phyloP scores from a whole-genome alignment of 495 filamentous ascomycete species.

The Aspergillus nidulans region DNA sequence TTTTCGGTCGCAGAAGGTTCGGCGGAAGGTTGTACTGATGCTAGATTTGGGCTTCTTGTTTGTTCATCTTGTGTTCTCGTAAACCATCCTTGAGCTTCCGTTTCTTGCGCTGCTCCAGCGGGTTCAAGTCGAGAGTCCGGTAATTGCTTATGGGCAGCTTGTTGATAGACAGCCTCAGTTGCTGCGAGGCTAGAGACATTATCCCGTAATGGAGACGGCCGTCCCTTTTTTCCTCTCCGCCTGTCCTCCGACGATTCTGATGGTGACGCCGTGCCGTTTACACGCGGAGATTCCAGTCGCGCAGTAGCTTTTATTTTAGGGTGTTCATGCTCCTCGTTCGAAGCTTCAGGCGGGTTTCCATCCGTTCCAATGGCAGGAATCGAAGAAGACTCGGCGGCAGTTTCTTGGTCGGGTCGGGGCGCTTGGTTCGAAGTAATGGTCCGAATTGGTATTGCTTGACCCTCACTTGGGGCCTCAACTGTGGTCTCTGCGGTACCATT shows the following conservation, averaged over 20 bases:
- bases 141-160: neutral
- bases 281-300: neutral
- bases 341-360: neutral
- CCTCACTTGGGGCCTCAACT: neutral
- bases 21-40: constrained; percentile 6
- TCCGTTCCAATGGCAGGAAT: neutral
- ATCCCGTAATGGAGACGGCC: neutral
- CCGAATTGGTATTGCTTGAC: neutral
- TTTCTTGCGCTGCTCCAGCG: neutral
- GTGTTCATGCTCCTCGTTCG: neutral
- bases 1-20: constrained; percentile 3
- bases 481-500: constrained; percentile 8
- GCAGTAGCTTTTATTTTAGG: neutral
- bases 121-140: neutral
- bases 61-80: constrained; percentile 11
- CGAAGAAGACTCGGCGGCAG: neutral
- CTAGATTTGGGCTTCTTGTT: constrained; percentile 14
- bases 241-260: constrained; percentile 6
- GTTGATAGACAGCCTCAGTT: neutral
- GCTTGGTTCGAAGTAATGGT: neutral
- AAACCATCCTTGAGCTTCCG: neutral
- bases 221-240: constrained; percentile 6
- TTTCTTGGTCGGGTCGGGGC: neutral
- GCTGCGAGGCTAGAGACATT: neutral
- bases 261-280: constrained; percentile 14